phyloP scores from a whole-genome alignment of 177 flowering plant genomes.

The Tripterygium wilfordii region DNA sequence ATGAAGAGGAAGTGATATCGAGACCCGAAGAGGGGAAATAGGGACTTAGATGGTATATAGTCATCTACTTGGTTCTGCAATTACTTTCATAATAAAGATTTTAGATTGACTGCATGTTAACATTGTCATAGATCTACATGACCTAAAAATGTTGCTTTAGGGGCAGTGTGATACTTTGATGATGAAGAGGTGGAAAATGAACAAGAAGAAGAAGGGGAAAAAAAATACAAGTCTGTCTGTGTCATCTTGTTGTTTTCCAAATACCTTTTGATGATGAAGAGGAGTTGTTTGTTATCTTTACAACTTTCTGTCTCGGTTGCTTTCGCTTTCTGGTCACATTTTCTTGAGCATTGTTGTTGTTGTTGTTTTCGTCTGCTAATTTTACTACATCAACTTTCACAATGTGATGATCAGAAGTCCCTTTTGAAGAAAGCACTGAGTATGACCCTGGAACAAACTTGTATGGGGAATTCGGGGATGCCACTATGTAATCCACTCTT shows the following conservation, averaged over 20 bases:
- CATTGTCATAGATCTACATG: too few relatives aligned
- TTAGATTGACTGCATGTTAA: too few relatives aligned
- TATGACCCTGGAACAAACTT: conserved; percentile 85
- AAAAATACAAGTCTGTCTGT: background rate
- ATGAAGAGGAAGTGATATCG: too few relatives aligned
- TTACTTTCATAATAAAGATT: too few relatives aligned
- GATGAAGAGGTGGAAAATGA: too few relatives aligned
- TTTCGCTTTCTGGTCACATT: conserved; percentile 15
- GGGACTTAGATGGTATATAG: too few relatives aligned
- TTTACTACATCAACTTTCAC: conserved; percentile 70
- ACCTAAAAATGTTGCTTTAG: too few relatives aligned
- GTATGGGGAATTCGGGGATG: conserved; percentile 69
- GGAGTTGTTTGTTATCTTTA: conserved; percentile 34
- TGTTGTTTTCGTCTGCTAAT: too few relatives aligned
- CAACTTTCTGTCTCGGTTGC: conserved; percentile 31
- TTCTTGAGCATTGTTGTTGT: conserved; percentile 13
- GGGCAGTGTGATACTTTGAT: too few relatives aligned
- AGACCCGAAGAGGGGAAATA: too few relatives aligned
- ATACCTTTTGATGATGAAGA: conserved; percentile 46
- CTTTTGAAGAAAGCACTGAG: conserved; percentile 85
- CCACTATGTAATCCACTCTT: conserved; percentile 77
- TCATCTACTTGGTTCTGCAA: too few relatives aligned
- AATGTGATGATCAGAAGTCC: conserved; percentile 96
- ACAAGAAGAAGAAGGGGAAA: background rate
- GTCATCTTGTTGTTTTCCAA: conserved; percentile 31